Conservation (phyloP, 2,329 filamentous ascomycete genomes). For the Annulohypoxylon truncatum region DNA sequence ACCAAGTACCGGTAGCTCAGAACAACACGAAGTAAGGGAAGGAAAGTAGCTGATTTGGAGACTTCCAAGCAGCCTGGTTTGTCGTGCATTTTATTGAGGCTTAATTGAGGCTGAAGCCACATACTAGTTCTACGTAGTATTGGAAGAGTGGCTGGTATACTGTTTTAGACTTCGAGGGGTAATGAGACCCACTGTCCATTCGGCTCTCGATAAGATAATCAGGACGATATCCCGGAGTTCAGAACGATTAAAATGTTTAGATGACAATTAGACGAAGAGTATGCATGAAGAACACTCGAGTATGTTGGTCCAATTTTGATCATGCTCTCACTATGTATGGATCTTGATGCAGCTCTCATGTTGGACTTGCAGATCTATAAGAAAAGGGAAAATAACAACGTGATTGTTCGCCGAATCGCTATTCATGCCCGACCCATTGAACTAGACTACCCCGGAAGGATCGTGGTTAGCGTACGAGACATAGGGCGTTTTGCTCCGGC, state of each 20-base stretch:
- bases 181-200: not conserved
- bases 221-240: not conserved
- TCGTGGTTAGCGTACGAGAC: not conserved
- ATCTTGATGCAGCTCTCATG: not conserved
- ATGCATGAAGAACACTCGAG: not conserved
- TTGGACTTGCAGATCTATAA: not conserved
- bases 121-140: not conserved
- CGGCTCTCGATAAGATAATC: not conserved
- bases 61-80: not conserved
- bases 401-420: slow-evolving; percentile 2
- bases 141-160: not conserved
- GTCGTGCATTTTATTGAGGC: not conserved
- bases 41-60: not conserved
- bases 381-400: slow-evolving; percentile 9
- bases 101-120: slow-evolving; percentile 10
- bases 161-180: slow-evolving; percentile 1
- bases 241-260: too few relatives aligned
- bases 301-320: not conserved
- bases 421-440: slow-evolving; percentile 2
- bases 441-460: not conserved
- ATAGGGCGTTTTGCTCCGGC: not conserved
- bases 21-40: not conserved
- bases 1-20: not conserved
- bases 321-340: not conserved
- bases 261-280: too few relatives aligned